Evolutionary conservation across 768 basidiomycete species (phyloP), one percentile per base, ranked within the genome.

Genomic region (Boletus pseudo-olivaceus): DNA sequence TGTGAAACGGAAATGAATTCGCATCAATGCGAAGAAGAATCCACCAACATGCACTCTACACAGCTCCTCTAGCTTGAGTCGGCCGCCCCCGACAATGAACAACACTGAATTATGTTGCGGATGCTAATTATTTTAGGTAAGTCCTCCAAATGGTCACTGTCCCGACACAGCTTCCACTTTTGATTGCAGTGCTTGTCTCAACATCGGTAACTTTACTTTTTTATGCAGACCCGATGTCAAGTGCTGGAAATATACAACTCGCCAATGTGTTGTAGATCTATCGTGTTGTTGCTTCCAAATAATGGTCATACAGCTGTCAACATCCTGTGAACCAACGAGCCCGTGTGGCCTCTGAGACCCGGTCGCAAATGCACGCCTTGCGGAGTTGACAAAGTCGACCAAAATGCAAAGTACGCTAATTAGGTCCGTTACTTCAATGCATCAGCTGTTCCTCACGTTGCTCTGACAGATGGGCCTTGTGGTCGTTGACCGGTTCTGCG

Each of bases 351-450:
- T 57, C 62, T 68, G 67, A 69, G 66, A 70, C 61, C 56, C 53
- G 59, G 58, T 53, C 65, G 58, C 65, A 67, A 62, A 57, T 63
- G 53, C 65, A 47, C 41, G 34, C 53, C 46, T 57, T 66, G 59
- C 57, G 50, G 70, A 61, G 59, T 58, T 60, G 61, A 66, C 66
- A 70, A 66, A 55, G 68, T 66, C 56, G 38, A 59, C 61, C 43
- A 60, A 43, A 63, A 63, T 72, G 56, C 71, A 67, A 68, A 69
- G 69, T 70, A 60, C 62, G 57, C 67, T 46, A 69, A 69, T 59
- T 67, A 57, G 63, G 57, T 61, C 67, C 60, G 61, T 66, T 67
- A 53, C 69, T 57, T 62, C 62, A 62, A 58, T 49, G 48, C 56
- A 52, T 65, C 59, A 59, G 49, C 59, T 46, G 48, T 56, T 57